Evolutionary conservation across 257 asterid genomes (phyloP), one percentile per base, ranked within the genome.

Genomic region (Euphrasia confusa): DNA sequence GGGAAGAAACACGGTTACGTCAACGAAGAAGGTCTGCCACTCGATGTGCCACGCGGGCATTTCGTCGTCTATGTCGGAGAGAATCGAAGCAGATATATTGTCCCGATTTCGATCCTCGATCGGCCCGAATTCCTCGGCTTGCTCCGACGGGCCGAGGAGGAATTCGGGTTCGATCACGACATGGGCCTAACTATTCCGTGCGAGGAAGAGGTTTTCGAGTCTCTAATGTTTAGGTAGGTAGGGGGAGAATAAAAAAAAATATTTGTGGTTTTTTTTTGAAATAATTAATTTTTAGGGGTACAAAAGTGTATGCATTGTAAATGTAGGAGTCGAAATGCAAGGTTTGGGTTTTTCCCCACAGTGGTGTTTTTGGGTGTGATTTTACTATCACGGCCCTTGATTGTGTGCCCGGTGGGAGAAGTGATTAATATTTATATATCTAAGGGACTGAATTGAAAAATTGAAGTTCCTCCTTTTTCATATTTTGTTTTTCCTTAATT

Each of bases 131-230:
- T 83, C 55, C 68, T 39, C 33, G 65, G 2, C 45, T 78, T 80
- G 0, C 78, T 83, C 4, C 87, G 71, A 6, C 73, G 65, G 1
- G 90, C 85, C 0, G 90, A 81, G 10, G 90, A 83, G 27, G 87
- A 80, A 59, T 83, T 80, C 2, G 90, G 90, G 2, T 83, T 83
- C 1, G 87, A 78, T 77, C 81, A 83, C 5, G 80, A 76, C 10
- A 80, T 72, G 87, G 90, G 87, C 0, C 80, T 83, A 47, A 80
- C 79, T 1, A 57, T 83, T 65, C 90, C 87, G 7, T 83, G 90
- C 27, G 78, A 80, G 0, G 79, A 83, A 71, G 61, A 72, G 1
- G 58, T 70, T 67, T 83, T 83, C 13, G 54, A 77, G 68, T 78
- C 83, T 58, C 72, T 78, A 7, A 68, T 71, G 68, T 59, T 76